These are phyloP conservation scores for Epichloe gansuensis DNA, from an alignment of 2,329 filamentous ascomycete species.

Conservation along the genomic window DNA sequence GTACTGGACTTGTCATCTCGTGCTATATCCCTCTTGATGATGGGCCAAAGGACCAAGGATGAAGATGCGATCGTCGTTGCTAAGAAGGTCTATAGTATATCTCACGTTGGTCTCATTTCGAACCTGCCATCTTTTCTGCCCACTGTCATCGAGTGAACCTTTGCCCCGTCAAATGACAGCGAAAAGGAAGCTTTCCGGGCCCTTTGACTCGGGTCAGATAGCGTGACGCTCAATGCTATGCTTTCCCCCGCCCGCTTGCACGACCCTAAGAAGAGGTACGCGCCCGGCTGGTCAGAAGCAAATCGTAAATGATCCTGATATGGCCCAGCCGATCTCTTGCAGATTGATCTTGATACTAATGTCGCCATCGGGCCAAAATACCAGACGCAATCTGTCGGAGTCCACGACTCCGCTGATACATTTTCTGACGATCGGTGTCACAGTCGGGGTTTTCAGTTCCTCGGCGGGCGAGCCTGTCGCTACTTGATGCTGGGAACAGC, in stretches of 20 bases:
- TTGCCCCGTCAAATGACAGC: background rate
- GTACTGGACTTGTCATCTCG: too few species aligned
- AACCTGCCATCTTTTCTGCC: background rate
- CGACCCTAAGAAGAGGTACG: slow-evolving; percentile 7
- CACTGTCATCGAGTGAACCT: background rate
- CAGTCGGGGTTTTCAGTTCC: slow-evolving; percentile 7
- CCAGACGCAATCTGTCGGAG: slow-evolving; percentile 8
- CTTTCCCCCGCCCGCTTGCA: slow-evolving; percentile 1
- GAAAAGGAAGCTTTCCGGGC: slow-evolving; percentile 1
- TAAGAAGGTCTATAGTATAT: background rate
- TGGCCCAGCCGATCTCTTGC: slow-evolving; percentile 8
- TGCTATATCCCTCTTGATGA: background rate
- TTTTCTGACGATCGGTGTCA: slow-evolving; percentile 6
- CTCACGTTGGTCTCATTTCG: background rate
- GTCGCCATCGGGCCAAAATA: slow-evolving; percentile 12
- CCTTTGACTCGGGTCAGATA: slow-evolving; percentile 13
- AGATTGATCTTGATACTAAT: slow-evolving; percentile 8
- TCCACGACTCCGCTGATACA: slow-evolving; percentile 10
- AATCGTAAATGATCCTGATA: slow-evolving; percentile 9
- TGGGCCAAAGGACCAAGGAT: background rate
- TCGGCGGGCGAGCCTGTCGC: slow-evolving; percentile 1
- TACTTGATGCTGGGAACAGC: slow-evolving; percentile 10
- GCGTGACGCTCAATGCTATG: slow-evolving; percentile 6
- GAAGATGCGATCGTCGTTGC: background rate
- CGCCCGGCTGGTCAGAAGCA: slow-evolving; percentile 8